Percentiles rank a stretch among this genome's conserved stretches.
Conservation (phyloP, 2,329 filamentous ascomycete genomes). For the Fusarium subglutinans region DNA sequence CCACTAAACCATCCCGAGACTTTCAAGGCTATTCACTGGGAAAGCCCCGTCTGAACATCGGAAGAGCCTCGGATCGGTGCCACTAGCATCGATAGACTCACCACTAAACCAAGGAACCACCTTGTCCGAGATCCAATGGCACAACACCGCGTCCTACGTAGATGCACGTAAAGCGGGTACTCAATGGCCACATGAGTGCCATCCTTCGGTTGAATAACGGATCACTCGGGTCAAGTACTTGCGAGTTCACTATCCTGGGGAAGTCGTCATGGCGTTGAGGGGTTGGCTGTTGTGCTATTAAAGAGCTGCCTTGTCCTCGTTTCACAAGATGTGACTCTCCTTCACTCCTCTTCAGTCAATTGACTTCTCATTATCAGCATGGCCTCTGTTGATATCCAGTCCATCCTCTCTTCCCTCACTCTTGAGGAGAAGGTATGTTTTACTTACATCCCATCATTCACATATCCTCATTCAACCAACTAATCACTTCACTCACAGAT, state of each 20-base stretch:
- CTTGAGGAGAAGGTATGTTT: conserved; percentile 46
- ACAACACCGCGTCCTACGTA: conserved; percentile 27
- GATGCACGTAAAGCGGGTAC: conserved; percentile 34
- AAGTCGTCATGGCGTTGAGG: conserved; percentile 20
- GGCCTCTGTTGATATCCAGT: conserved; percentile 40
- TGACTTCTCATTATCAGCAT: conserved; percentile 25
- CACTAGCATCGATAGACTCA: conserved; percentile 7
- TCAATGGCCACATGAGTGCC: conserved; percentile 30
- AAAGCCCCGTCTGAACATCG: conserved; percentile 29
- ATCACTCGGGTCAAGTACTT: conserved; percentile 13
- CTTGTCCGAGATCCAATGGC: conserved; percentile 24
- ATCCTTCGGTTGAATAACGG: conserved; percentile 33
- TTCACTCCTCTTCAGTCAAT: conserved; percentile 11
- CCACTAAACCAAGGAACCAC: conserved; percentile 22
- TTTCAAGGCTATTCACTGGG: neutral
- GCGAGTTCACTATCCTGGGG: neutral
- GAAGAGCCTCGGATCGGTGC: conserved; percentile 19
- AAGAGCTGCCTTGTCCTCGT: conserved; percentile 28
- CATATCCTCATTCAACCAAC: neutral
- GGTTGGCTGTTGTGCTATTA: conserved; percentile 27
- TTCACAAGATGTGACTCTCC: conserved; percentile 12
- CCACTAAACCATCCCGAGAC: neutral
- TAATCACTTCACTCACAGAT: conserved; percentile 18
- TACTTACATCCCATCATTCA: neutral
- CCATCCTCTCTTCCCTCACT: conserved; percentile 43